Conservation (phyloP, 2,329 filamentous ascomycete genomes). For the Fusarium tuaranense region DNA sequence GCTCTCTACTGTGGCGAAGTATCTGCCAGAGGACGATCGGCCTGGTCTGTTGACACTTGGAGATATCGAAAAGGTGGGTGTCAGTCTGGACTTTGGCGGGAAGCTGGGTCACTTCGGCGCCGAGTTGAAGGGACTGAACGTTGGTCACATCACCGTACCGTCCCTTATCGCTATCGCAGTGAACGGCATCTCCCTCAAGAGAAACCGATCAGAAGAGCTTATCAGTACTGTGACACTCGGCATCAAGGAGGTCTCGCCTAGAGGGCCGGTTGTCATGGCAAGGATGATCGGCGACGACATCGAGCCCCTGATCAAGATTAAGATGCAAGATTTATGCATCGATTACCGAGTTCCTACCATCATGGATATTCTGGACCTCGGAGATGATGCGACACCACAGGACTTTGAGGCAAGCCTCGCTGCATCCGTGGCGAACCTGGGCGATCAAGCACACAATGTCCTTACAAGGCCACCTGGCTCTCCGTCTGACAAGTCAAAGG, state of each 20-base stretch:
- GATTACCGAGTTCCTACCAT: constrained; percentile 91
- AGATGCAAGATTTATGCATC: constrained; percentile 84
- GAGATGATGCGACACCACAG: constrained; percentile 74
- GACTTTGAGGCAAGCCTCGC: constrained; percentile 82
- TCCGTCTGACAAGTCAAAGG: constrained; percentile 44
- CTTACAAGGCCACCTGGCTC: constrained; percentile 49
- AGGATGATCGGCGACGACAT: constrained; percentile 94
- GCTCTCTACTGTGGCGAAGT: constrained; percentile 90
- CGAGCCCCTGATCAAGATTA: constrained; percentile 89
- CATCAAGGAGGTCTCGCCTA: constrained; percentile 42
- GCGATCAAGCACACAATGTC: constrained; percentile 69
- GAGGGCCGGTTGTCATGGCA: constrained; percentile 77
- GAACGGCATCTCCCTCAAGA: constrained; percentile 68
- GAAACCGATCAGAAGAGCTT: constrained; percentile 78
- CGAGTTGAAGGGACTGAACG: constrained; percentile 72
- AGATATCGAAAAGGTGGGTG: constrained; percentile 72
- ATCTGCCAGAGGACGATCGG: constrained; percentile 93
- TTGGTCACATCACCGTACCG: constrained; percentile 86
- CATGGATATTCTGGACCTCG: constrained; percentile 81
- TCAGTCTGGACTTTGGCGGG: constrained; percentile 73
- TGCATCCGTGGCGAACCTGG: constrained; percentile 82
- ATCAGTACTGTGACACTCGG: constrained; percentile 64
- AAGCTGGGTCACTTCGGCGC: constrained; percentile 74
- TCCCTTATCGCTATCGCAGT: constrained; percentile 84
- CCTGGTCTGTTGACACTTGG: constrained; percentile 86